Evolutionary conservation across 345 rosid species (phyloP).

Genomic region (Citrus glauca): DNA sequence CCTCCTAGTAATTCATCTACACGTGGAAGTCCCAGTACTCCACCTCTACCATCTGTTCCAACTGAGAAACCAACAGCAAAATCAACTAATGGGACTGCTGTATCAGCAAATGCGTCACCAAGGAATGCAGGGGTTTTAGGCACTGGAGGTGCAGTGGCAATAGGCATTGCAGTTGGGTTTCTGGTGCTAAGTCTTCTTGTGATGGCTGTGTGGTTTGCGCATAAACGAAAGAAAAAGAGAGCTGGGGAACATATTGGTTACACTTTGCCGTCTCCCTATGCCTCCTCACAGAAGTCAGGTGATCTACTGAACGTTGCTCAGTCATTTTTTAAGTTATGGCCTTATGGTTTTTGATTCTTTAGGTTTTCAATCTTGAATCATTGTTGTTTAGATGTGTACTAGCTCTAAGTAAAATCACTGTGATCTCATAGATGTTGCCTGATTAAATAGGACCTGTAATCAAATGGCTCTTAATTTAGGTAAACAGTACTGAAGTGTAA

Average conservation of each 20-base stretch:
- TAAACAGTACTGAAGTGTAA: neutral
- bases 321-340: neutral
- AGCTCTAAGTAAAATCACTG: neutral
- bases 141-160: conserved; percentile 53
- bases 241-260: conserved; percentile 43
- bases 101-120: conserved; percentile 35
- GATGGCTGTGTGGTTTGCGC: conserved; percentile 63
- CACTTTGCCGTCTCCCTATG: conserved; percentile 67
- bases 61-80: conserved; percentile 76
- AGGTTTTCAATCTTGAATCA: neutral
- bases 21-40: conserved; percentile 28
- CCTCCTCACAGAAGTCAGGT: conserved; percentile 95
- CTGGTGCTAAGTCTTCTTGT: conserved; percentile 61
- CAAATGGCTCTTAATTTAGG: neutral
- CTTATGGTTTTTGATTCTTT: neutral
- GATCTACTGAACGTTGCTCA: conserved; percentile 12
- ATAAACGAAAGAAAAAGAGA: conserved; percentile 54
- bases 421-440: neutral
- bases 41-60: conserved; percentile 64
- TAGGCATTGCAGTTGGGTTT: conserved; percentile 65
- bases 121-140: conserved; percentile 35
- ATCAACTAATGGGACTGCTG: conserved; percentile 42
- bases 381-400: neutral
- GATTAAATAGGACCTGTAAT: neutral
- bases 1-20: conserved; percentile 43